phyloP scores from a whole-genome alignment of 371 early-diverging fungal species.

The Rhizopus arrhizus region DNA sequence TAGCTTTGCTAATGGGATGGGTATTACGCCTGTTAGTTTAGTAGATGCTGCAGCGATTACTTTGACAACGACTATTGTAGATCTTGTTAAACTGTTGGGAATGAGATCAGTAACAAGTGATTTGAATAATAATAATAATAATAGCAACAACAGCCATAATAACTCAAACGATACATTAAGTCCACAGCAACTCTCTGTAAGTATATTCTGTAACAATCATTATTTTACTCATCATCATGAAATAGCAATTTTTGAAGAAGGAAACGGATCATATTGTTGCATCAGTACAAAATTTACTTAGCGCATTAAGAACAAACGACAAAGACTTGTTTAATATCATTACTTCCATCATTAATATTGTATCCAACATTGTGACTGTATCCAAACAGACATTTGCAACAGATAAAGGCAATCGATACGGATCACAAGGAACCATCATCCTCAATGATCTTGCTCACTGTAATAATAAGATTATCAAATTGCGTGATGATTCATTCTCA shows the following conservation, averaged over 20 bases:
- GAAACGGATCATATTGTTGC: slow-evolving; percentile 87
- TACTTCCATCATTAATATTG: slow-evolving; percentile 66
- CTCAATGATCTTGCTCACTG: slow-evolving; percentile 71
- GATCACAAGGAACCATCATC: slow-evolving; percentile 54
- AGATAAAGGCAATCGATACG: slow-evolving; percentile 36
- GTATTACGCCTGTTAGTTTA: slow-evolving; percentile 66
- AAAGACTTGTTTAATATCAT: slow-evolving; percentile 47
- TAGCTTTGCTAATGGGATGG: slow-evolving; percentile 75
- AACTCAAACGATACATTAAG: slow-evolving; percentile 9
- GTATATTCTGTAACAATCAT: slow-evolving; percentile 9
- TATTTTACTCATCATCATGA: slow-evolving; percentile 4
- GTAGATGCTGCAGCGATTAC: slow-evolving; percentile 81
- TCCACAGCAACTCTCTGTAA: slow-evolving; percentile 36
- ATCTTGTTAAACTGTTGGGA: slow-evolving; percentile 75
- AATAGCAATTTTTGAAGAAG: slow-evolving; percentile 72
- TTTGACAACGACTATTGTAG: slow-evolving; percentile 75
- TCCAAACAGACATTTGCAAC: slow-evolving; percentile 50
- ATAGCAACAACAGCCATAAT: not conserved
- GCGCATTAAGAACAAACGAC: slow-evolving; percentile 62
- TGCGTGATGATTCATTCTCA: slow-evolving; percentile 56
- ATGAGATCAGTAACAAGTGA: slow-evolving; percentile 26
- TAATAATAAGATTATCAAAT: slow-evolving; percentile 68
- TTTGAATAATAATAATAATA: not conserved
- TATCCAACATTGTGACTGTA: slow-evolving; percentile 43
- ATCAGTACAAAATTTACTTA: slow-evolving; percentile 80